These are phyloP conservation scores for Phialocephala subalpina DNA, from an alignment of 2,329 filamentous ascomycete species.

Conservation along the genomic window DNA sequence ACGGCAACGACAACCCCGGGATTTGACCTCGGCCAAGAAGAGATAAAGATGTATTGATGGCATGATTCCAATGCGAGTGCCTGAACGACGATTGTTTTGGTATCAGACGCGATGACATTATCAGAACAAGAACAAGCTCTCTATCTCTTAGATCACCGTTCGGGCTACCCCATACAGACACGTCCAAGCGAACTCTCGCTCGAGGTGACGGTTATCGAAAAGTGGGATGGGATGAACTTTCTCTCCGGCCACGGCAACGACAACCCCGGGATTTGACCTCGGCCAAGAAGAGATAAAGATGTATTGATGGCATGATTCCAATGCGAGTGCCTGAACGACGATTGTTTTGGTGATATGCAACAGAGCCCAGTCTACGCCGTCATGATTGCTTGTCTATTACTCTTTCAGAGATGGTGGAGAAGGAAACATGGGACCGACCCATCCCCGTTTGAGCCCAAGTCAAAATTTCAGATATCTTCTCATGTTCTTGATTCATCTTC, in stretches of 20 bases:
- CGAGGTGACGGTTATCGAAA: neutral
- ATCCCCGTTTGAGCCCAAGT: too few relatives aligned
- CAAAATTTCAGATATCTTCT: too few relatives aligned
- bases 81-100: neutral
- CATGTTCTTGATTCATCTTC: too few relatives aligned
- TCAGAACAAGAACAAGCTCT: neutral
- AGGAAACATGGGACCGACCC: neutral
- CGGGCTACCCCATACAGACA: neutral
- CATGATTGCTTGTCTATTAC: neutral
- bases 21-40: neutral
- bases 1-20: neutral
- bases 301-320: neutral
- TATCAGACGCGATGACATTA: neutral
- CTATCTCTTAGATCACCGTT: neutral
- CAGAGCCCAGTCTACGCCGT: neutral
- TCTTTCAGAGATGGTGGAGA: neutral
- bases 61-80: neutral
- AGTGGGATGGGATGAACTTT: conserved; percentile 1
- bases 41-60: neutral
- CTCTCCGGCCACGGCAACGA: neutral
- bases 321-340: neutral
- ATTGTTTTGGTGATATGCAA: neutral
- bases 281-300: conserved; percentile 3
- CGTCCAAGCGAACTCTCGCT: neutral
- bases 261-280: neutral